Evolutionary conservation across 2,329 filamentous ascomycete species (phyloP).

Genomic region (Ophiosphaerella narmari): DNA sequence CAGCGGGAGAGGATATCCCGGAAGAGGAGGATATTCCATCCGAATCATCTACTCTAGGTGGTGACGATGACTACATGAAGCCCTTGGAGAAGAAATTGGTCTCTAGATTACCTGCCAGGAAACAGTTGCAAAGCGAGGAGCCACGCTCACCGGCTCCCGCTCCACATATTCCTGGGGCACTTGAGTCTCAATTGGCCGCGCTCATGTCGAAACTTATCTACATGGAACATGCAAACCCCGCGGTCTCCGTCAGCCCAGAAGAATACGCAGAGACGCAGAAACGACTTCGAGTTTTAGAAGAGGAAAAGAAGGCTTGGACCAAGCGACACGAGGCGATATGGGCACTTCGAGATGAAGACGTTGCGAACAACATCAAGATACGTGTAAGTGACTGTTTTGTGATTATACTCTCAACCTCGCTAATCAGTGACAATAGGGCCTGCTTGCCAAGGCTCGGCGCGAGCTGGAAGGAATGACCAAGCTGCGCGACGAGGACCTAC

Average conservation of each 20-base stretch:
- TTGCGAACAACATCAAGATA: conserved; percentile 51
- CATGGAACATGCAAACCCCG: conserved; percentile 41
- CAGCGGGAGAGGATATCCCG: conserved; percentile 6
- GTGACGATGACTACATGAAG: conserved; percentile 35
- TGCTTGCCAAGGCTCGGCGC: conserved; percentile 47
- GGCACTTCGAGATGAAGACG: conserved; percentile 49
- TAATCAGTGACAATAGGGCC: conserved; percentile 14
- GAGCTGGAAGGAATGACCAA: conserved; percentile 47
- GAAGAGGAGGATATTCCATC: conserved; percentile 41
- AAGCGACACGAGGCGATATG: conserved; percentile 49
- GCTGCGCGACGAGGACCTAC: conserved; percentile 50
- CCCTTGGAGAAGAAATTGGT: conserved; percentile 34
- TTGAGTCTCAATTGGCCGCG: conserved; percentile 43
- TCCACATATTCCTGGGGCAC: conserved; percentile 38
- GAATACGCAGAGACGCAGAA: conserved; percentile 42
- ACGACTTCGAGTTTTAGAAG: conserved; percentile 41
- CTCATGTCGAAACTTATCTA: conserved; percentile 46
- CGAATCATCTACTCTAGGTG: conserved; percentile 38
- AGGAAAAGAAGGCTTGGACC: conserved; percentile 43
- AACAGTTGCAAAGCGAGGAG: conserved; percentile 18
- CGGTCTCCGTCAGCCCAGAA: conserved; percentile 42
- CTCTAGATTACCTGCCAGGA: conserved; percentile 24
- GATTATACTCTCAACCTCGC: background rate
- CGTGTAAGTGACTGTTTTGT: conserved; percentile 23
- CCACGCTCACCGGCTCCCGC: conserved; percentile 21